phyloP scores from a whole-genome alignment of 2,329 filamentous ascomycete genomes.

The Davidsoniella australis region DNA sequence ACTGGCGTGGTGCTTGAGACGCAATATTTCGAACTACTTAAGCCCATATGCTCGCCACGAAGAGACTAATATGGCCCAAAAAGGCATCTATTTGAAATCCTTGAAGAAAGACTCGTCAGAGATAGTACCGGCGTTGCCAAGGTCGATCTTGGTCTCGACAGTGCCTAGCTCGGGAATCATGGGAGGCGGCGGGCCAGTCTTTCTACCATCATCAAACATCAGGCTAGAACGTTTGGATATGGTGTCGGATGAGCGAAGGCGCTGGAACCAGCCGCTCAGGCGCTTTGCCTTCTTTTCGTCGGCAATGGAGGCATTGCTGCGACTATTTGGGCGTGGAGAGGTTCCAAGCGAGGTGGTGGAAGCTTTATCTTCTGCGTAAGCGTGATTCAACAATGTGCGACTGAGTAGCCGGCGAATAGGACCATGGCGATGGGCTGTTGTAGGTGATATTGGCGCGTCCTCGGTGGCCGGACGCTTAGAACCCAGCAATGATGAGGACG shows the following conservation, averaged over 20 bases:
- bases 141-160: slow-evolving; percentile 31
- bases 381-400: slow-evolving; percentile 36
- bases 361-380: slow-evolving; percentile 31
- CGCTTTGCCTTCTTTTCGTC: slow-evolving; percentile 39
- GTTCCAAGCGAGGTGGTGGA: slow-evolving; percentile 17
- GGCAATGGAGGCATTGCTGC: slow-evolving; percentile 29
- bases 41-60: neutral
- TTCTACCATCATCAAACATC: slow-evolving; percentile 22
- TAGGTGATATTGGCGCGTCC: slow-evolving; percentile 34
- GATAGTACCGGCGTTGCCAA: slow-evolving; percentile 27
- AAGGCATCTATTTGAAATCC: slow-evolving; percentile 32
- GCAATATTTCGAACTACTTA: too few relatives aligned
- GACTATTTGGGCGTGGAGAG: slow-evolving; percentile 30
- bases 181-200: slow-evolving; percentile 36
- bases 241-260: slow-evolving; percentile 25
- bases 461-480: slow-evolving; percentile 31
- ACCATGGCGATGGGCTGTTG: slow-evolving; percentile 32
- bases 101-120: slow-evolving; percentile 38
- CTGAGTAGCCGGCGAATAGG: slow-evolving; percentile 42
- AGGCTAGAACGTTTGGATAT: slow-evolving; percentile 27
- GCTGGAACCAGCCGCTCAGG: slow-evolving; percentile 41
- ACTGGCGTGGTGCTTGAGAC: too few relatives aligned
- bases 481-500: slow-evolving; percentile 19
- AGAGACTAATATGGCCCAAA: slow-evolving; percentile 1
- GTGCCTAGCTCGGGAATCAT: slow-evolving; percentile 42